A percentile compares a stretch with the other conserved stretches of the same genome.
Evolutionary conservation across 345 rosid species (phyloP).

Genomic region (Passiflora organensis): DNA sequence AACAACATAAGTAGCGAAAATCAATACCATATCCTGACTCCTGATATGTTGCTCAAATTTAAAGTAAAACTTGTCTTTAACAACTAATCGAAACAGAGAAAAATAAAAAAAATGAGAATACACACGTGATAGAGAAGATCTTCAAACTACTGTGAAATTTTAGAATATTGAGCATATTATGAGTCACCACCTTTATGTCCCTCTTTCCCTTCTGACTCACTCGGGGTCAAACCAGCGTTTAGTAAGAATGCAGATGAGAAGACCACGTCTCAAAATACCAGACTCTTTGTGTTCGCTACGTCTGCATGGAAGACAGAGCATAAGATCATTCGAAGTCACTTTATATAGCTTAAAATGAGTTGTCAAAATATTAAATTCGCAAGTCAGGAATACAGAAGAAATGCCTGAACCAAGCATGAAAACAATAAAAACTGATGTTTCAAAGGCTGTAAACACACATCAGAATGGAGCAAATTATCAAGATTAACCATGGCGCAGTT

Average conservation of each 20-base stretch:
- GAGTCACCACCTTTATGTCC: slow-evolving; percentile 29
- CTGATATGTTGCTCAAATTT: no score
- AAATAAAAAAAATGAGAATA: no score
- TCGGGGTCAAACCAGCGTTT: slow-evolving; percentile 34
- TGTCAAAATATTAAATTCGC: not conserved
- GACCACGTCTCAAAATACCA: slow-evolving; percentile 70
- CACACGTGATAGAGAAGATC: no score
- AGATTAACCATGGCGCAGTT: slow-evolving; percentile 89
- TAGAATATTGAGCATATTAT: no score
- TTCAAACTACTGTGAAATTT: no score
- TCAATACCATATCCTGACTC: no score
- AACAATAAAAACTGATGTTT: not conserved
- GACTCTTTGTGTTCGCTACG: slow-evolving; percentile 90
- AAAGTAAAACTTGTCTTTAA: no score
- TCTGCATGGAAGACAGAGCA: slow-evolving; percentile 41
- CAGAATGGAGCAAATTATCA: slow-evolving; percentile 54
- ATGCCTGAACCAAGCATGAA: not conserved
- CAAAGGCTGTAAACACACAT: slow-evolving; percentile 44
- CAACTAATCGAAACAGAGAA: no score
- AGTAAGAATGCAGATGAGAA: slow-evolving; percentile 53
- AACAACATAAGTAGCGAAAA: no score
- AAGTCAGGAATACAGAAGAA: not conserved
- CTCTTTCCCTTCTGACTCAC: slow-evolving; percentile 28
- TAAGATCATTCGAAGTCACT: slow-evolving; percentile 10
- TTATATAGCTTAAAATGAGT: not conserved